Base-by-base conservation (phyloP, 2,329 filamentous ascomycete genomes). In the Pseudonectria buxi region DNA sequence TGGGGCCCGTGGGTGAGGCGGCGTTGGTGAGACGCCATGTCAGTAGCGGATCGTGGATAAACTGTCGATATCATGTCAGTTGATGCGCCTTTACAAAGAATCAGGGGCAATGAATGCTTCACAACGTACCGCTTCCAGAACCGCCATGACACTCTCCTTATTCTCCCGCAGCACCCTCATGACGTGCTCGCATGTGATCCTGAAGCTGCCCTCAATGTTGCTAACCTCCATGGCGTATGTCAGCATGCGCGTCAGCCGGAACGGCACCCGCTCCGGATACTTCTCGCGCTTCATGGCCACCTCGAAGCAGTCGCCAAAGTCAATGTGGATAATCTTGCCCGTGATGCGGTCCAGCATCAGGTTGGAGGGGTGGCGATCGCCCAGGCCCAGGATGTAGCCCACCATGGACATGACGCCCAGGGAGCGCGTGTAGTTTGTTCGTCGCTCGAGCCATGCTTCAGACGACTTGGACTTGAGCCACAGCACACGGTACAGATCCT, bases 391-490 rank as follows among this genome's bases (percentile, higher is more conserved):
- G 46, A 99, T 96, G 62, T 99, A 99, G 45, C 92, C 92, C n/a
- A 96, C 92, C 88, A 99, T 98, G n/a, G 88, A 95, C 92, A 98
- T 99, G 53, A 98, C 92, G 50, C 87, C 92, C 2, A 98, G 72
- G 2, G 90, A 96, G 39, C 92, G 83, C 13, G 92, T 98, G 65
- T 98, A 99, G 58, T 95, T 98, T n/a, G 94, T 98, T 35, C 92
- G 83, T 28, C 92, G 78, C 62, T 96, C 92, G 24, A 99, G 79
- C 92, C 92, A 99, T 2, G 90, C 84, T 62, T 99, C 92, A 0
- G 90, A 95, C 43, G 86, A 94, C 71, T 95, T 95, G 56, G 87
- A 95, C 76, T 98, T 98, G 49, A 99, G 74, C 92, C 94, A 99
- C 25, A 99, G 69, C 2, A 99, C 90, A 26, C 92, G 86, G 63